Conservation (phyloP, 441 rosid species). For the Viola pubescens region DNA sequence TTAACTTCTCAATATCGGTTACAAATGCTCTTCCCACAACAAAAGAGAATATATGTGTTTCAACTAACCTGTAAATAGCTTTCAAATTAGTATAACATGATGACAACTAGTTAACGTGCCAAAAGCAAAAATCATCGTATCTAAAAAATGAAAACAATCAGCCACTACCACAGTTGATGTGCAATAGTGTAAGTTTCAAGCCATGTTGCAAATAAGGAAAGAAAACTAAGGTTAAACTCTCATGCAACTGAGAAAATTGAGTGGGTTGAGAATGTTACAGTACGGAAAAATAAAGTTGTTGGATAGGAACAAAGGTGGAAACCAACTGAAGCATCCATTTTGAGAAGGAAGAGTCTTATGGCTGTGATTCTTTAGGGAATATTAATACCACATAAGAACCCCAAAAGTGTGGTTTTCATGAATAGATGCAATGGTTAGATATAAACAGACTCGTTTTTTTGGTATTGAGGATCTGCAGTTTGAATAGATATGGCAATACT, state of each 20-base stretch:
- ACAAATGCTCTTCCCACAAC: slow-evolving; percentile 99
- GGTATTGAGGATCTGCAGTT: slow-evolving; percentile 8
- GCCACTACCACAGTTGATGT: background rate
- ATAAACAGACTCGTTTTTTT: too few relatives aligned
- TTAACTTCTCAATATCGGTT: slow-evolving; percentile 93
- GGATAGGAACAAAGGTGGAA: background rate
- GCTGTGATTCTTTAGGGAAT: background rate
- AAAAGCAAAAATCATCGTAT: background rate
- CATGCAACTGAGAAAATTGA: background rate
- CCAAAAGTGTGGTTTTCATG: background rate
- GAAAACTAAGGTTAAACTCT: slow-evolving; percentile 1
- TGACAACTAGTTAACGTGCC: slow-evolving; percentile 13
- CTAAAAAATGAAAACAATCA: background rate
- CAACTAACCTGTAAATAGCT: slow-evolving; percentile 82
- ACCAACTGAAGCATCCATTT: background rate
- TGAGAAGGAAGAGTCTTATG: background rate
- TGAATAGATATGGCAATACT: background rate
- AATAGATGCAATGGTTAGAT: too few relatives aligned
- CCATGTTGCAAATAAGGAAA: background rate
- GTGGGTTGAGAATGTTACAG: background rate
- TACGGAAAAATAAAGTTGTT: background rate
- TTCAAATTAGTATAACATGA: slow-evolving; percentile 25
- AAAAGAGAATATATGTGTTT: slow-evolving; percentile 96
- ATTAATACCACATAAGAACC: background rate
- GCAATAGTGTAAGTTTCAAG: slow-evolving; percentile 2